Base-by-base conservation (phyloP, 2,329 filamentous ascomycete species). In the Claviceps fusiformis region DNA sequence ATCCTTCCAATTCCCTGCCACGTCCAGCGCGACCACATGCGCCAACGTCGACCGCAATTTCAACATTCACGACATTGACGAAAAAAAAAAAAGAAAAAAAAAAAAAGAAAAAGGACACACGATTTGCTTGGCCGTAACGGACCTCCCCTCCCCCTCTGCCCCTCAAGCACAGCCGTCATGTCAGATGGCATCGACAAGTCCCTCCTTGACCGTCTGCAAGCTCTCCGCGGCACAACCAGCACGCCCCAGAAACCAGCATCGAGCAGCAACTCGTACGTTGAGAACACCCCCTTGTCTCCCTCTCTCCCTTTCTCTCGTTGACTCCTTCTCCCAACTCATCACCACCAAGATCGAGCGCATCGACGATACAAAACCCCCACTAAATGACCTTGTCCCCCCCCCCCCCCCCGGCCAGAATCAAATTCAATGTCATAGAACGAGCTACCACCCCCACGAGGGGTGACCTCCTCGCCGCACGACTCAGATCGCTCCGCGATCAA, bases 151-250 rank as follows among this genome's bases (percentile, higher is more conserved):
- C 24, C 3, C 24, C 24, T 24, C 24, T 24, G 24, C 24, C 24
- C 24, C 24, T 24, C 24, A 37, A 11, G 35, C 49, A n/a, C 19
- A 35, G 33, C 44, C 7, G 13, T 43, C 35, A 71, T 71, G 70
- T 62, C 66, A 7, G 62, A 67, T 57, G 64, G 68, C 39, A 54
- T 70, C 35, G 77, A 80, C 60, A 72, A 68, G 57, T 73, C 73
- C 24, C 67, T 82, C 29, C 67, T 81, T 27, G 74, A 78, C 55
- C 74, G 79, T 35, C 70, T 82, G 35, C 78, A 79, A 53, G 79
- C 79, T 10, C 67, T 82, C 43, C 65, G 69, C 50, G 68, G 67
- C 27, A 59, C 60, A 29, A 64, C 60, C 57, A 59, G 61, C 73
- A 74, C 64, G 62, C 67, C 58, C 60, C 45, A 55, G 33, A 55